Base-by-base conservation (phyloP, 805 yeast genomes). In the Candida broadrunensis region DNA sequence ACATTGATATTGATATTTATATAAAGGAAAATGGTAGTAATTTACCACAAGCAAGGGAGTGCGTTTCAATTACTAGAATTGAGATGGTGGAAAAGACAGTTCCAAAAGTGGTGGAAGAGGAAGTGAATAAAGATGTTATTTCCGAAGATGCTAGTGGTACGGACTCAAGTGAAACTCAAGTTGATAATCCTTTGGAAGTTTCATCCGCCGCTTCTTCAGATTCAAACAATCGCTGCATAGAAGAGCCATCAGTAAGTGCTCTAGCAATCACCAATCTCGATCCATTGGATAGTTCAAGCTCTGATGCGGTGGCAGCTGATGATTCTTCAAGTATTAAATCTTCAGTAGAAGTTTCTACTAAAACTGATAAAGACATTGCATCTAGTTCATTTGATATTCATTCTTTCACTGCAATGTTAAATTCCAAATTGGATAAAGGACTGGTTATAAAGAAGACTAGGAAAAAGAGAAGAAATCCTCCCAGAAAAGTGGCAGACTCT, bases 351-450 rank as follows among this genome's bases (percentile, higher is more conserved):
- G 9, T 7, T 7, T 21, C 24, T 21, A 9, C 24, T 21, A 9
- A 21, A 9, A 21, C 6, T 6, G 24, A 21, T 21, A 21, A 21
- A 9, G 24, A 26, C 12, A 5, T 5, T 9, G 29, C 12, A 9
- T 11, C 29, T 26, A 29, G 6, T n/a, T 19, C 21, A 18, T 53
- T 56, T 42, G 62, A 58, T 38, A 54, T 58, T 20, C 61, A 58
- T 44, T 50, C 59, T 3, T 58, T 57, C 36, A 57, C 63, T 1
- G 61, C 61, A 1, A 37, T 56, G 44, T 39, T 58, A 16, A 56
- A 47, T 32, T 54, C 55, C 4, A 56, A 53, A 36, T 45, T 57
- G 7, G 34, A n/a, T n/a, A n/a, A n/a, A n/a, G n/a, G n/a, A n/a
- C n/a, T n/a, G n/a, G n/a, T n/a, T n/a, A n/a, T n/a, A n/a, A 25